phyloP scores from a whole-genome alignment of 768 basidiomycete genomes.

The Cystoderma amianthinum region DNA sequence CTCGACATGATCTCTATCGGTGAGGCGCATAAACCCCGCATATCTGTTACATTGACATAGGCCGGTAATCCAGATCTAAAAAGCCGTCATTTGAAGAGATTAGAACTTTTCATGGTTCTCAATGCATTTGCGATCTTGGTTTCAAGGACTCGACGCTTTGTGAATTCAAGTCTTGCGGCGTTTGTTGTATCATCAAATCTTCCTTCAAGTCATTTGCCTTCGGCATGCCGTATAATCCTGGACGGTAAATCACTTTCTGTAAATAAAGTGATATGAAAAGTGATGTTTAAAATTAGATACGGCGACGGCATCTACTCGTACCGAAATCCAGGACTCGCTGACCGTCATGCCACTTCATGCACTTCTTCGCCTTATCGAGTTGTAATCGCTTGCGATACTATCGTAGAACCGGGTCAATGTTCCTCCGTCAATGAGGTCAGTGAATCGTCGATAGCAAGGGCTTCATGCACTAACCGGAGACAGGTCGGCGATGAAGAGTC shows the following conservation, averaged over 20 bases:
- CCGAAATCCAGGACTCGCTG: constrained; percentile 49
- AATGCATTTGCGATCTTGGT: constrained; percentile 66
- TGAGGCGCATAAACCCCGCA: constrained; percentile 16
- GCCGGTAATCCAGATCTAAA: constrained; percentile 27
- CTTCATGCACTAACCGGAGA: neutral
- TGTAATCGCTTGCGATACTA: constrained; percentile 52
- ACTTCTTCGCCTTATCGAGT: constrained; percentile 61
- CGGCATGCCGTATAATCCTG: constrained; percentile 41
- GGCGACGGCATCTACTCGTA: constrained; percentile 62
- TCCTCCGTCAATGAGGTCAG: constrained; percentile 19
- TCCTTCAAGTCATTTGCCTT: constrained; percentile 54
- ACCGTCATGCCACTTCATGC: constrained; percentile 59
- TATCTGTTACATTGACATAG: neutral
- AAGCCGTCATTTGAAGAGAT: constrained; percentile 36
- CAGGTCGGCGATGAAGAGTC: constrained; percentile 42
- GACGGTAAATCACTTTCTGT: constrained; percentile 33
- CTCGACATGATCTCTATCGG: constrained; percentile 43
- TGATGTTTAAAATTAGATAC: constrained; percentile 27
- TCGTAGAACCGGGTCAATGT: constrained; percentile 29
- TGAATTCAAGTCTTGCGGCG: constrained; percentile 56
- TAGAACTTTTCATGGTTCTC: constrained; percentile 55
- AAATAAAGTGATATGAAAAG: neutral
- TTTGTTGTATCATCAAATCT: constrained; percentile 53
- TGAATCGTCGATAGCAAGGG: neutral
- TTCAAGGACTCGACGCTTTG: constrained; percentile 44